A percentile compares a stretch with the other conserved stretches of the same genome.
These are phyloP conservation scores for Hymenoscyphus occultus DNA, from an alignment of 2,329 filamentous ascomycete genomes.

Conservation along the genomic window DNA sequence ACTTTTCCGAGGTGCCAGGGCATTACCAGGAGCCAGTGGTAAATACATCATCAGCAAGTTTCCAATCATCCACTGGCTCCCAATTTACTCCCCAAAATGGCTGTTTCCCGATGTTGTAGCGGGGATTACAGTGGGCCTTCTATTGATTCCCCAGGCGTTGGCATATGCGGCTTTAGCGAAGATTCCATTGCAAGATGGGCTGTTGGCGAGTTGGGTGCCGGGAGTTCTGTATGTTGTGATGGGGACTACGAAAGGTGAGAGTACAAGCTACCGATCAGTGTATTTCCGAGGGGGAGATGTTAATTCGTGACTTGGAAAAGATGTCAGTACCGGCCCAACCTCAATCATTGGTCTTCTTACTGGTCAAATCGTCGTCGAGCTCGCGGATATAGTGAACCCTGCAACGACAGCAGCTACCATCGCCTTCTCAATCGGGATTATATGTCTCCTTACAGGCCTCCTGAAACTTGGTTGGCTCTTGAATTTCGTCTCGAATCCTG, in stretches of 20 bases:
- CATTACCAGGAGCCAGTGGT: constrained; percentile 41
- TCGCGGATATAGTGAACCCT: constrained; percentile 46
- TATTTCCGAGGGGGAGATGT: constrained; percentile 32
- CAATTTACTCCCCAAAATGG: constrained; percentile 61
- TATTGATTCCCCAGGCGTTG: constrained; percentile 59
- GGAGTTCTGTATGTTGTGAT: constrained; percentile 56
- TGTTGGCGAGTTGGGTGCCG: constrained; percentile 59
- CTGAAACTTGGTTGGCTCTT: constrained; percentile 63
- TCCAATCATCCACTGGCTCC: constrained; percentile 59
- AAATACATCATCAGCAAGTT: constrained; percentile 60
- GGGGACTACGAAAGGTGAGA: constrained; percentile 57
- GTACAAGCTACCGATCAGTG: neutral
- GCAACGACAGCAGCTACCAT: constrained; percentile 59
- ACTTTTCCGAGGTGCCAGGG: constrained; percentile 6
- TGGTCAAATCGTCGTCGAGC: constrained; percentile 56
- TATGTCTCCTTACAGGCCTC: constrained; percentile 56
- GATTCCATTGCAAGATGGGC: constrained; percentile 58
- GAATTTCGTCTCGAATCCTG: constrained; percentile 63
- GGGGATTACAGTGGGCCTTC: constrained; percentile 57
- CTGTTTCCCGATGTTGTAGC: constrained; percentile 59
- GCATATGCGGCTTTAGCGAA: constrained; percentile 61
- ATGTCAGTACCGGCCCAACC: constrained; percentile 46
- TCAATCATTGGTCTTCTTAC: constrained; percentile 64
- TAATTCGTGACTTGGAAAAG: constrained; percentile 42
- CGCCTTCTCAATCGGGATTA: constrained; percentile 62